A percentile compares a stretch with the other conserved stretches of the same genome.
phyloP scores from a whole-genome alignment of 306 rosid species.

The Coriaria nepalensis region DNA sequence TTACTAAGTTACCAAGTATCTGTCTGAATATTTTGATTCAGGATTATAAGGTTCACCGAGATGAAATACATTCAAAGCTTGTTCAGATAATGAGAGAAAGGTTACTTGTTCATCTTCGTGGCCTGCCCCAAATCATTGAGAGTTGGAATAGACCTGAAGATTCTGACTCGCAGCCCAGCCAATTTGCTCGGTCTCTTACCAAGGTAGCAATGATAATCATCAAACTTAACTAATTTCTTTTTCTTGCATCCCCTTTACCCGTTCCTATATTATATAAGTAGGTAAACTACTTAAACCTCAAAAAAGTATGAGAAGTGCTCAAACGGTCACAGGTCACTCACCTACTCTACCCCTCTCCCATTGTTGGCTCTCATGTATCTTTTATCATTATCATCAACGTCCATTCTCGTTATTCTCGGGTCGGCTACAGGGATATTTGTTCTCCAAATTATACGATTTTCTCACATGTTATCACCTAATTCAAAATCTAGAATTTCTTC shows the following conservation, averaged over 20 bases:
- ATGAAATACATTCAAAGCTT: constrained; percentile 91
- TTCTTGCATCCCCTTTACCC: not conserved
- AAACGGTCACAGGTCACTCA: no score
- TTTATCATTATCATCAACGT: no score
- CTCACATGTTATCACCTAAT: no score
- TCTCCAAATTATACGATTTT: no score
- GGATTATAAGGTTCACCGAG: constrained; percentile 94
- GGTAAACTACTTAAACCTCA: no score
- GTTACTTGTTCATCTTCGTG: constrained; percentile 77
- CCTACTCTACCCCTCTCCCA: no score
- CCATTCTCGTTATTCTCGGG: no score
- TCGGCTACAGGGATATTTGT: no score
- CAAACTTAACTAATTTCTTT: not conserved
- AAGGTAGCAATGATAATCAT: constrained; percentile 38
- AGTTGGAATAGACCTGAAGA: constrained; percentile 95
- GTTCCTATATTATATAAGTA: no score
- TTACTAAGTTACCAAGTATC: not conserved
- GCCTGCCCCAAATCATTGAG: constrained; percentile 91
- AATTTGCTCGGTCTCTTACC: constrained; percentile 88
- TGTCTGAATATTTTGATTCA: constrained; percentile 16
- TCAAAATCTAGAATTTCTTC: no score
- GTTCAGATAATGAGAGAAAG: constrained; percentile 99
- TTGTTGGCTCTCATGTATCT: no score
- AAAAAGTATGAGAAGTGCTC: no score
- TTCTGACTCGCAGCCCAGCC: constrained; percentile 86